Percentiles rank a stretch among this genome's conserved stretches.
phyloP scores from a whole-genome alignment of 345 rosid species.

The Populus deltoides region DNA sequence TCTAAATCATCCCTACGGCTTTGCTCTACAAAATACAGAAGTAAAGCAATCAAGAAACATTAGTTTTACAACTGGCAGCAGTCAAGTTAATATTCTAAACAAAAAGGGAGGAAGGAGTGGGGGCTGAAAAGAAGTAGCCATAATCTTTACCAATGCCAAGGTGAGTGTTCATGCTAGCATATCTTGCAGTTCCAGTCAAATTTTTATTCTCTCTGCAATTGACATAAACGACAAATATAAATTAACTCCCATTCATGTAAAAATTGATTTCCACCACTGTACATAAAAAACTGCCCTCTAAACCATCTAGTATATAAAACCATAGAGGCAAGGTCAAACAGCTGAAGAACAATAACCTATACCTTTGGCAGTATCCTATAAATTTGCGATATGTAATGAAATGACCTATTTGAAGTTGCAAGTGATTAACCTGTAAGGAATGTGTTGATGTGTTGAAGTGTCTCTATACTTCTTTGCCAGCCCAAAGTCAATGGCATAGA shows the following conservation, averaged over 20 bases:
- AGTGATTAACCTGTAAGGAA: constrained; percentile 65
- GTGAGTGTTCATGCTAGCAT: constrained; percentile 96
- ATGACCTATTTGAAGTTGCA: background rate
- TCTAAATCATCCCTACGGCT: constrained; percentile 97
- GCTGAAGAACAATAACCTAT: background rate
- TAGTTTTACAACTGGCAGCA: background rate
- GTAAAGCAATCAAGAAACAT: constrained; percentile 5
- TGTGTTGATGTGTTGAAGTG: constrained; percentile 77
- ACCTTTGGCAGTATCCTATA: background rate
- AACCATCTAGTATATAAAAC: background rate
- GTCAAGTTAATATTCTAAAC: background rate
- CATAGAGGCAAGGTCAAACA: background rate
- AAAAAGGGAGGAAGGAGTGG: background rate
- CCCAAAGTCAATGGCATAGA: constrained; percentile 83
- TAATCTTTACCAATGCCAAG: constrained; percentile 69
- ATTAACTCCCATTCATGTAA: background rate
- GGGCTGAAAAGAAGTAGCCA: constrained; percentile 7
- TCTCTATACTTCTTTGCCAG: constrained; percentile 88
- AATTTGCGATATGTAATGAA: background rate
- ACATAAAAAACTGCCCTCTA: background rate
- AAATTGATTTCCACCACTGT: background rate
- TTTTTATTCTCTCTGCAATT: constrained; percentile 82
- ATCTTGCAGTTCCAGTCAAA: constrained; percentile 91
- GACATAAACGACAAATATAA: background rate
- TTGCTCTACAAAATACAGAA: constrained; percentile 51